Conservation (phyloP, 306 rosid genomes). For the Casuarina equisetifolia region DNA sequence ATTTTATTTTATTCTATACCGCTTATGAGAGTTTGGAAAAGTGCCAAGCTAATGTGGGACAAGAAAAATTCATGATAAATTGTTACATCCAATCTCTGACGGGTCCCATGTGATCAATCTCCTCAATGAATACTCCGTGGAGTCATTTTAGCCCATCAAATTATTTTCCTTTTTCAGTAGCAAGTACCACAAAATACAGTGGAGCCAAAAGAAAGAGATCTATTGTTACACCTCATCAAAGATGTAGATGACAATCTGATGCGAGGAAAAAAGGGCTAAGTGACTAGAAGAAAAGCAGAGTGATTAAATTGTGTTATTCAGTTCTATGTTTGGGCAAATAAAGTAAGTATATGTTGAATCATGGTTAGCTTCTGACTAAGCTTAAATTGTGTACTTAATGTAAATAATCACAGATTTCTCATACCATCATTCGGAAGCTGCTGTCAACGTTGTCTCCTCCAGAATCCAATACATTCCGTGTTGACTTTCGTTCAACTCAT, state of each 20-base stretch:
- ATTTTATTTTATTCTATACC: constrained; percentile 2
- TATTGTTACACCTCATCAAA: too few species aligned
- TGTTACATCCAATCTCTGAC: not conserved
- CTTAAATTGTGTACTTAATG: constrained; percentile 21
- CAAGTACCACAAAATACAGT: too few species aligned
- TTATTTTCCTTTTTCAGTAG: not conserved
- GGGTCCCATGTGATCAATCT: not conserved
- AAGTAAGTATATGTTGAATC: constrained; percentile 11
- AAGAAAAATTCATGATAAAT: not conserved
- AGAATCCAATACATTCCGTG: constrained; percentile 76
- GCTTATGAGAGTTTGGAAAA: not conserved
- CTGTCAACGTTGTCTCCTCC: constrained; percentile 78
- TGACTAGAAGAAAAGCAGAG: not conserved
- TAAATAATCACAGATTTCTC: constrained; percentile 73
- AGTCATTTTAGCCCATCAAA: not conserved
- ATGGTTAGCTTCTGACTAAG: constrained; percentile 22
- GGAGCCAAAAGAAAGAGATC: too few species aligned
- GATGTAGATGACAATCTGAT: too few species aligned
- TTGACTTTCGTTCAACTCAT: constrained; percentile 84
- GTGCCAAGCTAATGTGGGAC: not conserved
- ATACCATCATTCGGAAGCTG: constrained; percentile 55
- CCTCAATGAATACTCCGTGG: not conserved
- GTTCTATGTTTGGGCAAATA: not conserved
- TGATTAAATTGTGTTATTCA: too few species aligned
- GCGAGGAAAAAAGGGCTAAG: not conserved